Base-by-base conservation (phyloP, 2,329 filamentous ascomycete species). In the Sarocladiaceae sp. region DNA sequence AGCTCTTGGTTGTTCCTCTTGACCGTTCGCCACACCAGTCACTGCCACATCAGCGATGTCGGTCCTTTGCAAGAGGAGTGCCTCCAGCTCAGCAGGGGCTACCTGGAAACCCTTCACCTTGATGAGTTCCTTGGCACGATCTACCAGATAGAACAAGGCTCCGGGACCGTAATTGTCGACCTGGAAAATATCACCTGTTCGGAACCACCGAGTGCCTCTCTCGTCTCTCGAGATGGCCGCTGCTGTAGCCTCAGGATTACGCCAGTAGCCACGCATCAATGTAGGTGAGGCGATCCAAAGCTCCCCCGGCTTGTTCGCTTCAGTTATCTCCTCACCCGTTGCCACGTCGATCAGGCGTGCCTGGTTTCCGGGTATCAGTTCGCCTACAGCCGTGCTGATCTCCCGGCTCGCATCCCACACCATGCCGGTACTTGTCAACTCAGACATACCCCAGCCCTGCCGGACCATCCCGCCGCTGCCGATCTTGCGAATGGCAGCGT, bases 391-490 rank as follows among this genome's bases (percentile, higher is more conserved):
- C 33, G 53, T 46, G 27, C 52, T 57, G 6, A 29, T 29, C 20
- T 29, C 43, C 33, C 50, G 49, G 56, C 90, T 91, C 16, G 87
- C 73, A 50, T 85, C 71, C 74, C 81, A 89, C 6, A 72, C 72
- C 11, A 85, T 72, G 15, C 76, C 70, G 1, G 83, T 80, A 60
- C 87, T 91, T 0, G 87, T 93, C 3, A 76, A 66, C 59, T 93
- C 88, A 1, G 88, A 93, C 88, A 94, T 91, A 4, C 88, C 88
- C 84, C 86, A 94, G 3, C 86, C 88, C 61, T 91, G 87, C 57
- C 68, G 66, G 11, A 74, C 50, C 2, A 51, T 44, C 3, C 56
- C 55, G 20, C 50, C 44, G 2, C 61, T 61, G 69, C 80, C 80
- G 48, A 59, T 51, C 46, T 81, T 56, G 47, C 66, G 71, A 57